phyloP scores from a whole-genome alignment of 805 yeast species.

The Cyberlindnera nakhonratchasimensis region DNA sequence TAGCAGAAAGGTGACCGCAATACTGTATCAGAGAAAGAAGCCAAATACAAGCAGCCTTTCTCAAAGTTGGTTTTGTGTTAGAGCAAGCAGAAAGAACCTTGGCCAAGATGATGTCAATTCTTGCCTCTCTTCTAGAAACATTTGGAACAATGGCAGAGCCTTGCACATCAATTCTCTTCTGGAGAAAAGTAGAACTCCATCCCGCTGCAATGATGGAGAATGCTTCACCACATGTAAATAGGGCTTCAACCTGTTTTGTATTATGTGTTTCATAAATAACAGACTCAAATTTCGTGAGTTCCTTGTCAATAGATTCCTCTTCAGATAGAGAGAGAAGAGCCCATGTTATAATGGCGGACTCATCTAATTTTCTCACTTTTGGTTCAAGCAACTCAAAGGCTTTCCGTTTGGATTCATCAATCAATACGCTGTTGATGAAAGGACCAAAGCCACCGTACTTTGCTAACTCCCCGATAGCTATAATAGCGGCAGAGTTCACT shows the following conservation, averaged over 20 bases:
- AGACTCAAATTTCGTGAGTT: conserved; percentile 29
- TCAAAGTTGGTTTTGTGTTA: conserved; percentile 66
- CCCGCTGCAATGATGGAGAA: conserved; percentile 68
- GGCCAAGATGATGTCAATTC: conserved; percentile 37
- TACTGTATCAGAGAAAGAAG: conserved; percentile 74
- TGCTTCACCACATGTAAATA: conserved; percentile 84
- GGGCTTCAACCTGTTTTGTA: conserved; percentile 70
- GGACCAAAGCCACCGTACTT: conserved; percentile 36
- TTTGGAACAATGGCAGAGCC: conserved; percentile 23
- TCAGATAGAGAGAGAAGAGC: conserved; percentile 48
- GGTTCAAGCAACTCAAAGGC: conserved; percentile 33
- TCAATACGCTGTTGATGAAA: conserved; percentile 17
- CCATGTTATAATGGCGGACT: conserved; percentile 52
- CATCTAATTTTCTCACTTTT: conserved; percentile 54
- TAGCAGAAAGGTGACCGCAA: conserved; percentile 46
- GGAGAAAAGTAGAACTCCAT: conserved; percentile 61
- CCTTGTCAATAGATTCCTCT: conserved; percentile 25
- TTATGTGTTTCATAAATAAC: conserved; percentile 55
- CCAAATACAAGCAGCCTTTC: conserved; percentile 84
- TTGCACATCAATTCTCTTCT: conserved; percentile 52
- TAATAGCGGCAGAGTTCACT: conserved; percentile 20
- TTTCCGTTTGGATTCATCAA: conserved; percentile 17
- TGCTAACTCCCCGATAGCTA: conserved; percentile 34
- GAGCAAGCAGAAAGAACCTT: conserved; percentile 50
- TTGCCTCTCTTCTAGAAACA: conserved; percentile 10